phyloP scores from a whole-genome alignment of 805 yeast species.

The Pichia sporocuriosa region DNA sequence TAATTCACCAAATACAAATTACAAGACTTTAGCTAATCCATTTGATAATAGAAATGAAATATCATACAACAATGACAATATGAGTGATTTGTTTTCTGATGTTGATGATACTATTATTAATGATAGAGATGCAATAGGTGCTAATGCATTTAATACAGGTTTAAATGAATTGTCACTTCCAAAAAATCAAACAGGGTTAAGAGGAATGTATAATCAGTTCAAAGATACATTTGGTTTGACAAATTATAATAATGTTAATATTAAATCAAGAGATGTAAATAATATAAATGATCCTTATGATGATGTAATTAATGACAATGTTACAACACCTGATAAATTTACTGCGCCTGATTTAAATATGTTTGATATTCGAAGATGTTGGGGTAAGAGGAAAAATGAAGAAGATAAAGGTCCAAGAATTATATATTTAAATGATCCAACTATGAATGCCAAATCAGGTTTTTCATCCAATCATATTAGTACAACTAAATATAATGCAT shows the following conservation, averaged over 20 bases:
- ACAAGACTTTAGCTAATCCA: constrained; percentile 5
- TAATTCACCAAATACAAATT: background rate
- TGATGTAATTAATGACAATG: constrained; percentile 20
- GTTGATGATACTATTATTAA: constrained; percentile 12
- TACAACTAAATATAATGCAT: constrained; percentile 90
- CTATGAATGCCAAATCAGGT: constrained; percentile 45
- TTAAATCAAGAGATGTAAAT: constrained; percentile 2
- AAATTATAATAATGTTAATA: constrained; percentile 21
- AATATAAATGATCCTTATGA: constrained; percentile 16
- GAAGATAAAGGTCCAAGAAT: constrained; percentile 45
- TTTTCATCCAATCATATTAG: constrained; percentile 82
- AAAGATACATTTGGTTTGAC: constrained; percentile 23
- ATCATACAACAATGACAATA: background rate
- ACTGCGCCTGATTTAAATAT: constrained; percentile 17
- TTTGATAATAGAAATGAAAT: constrained; percentile 1
- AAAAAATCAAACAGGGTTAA: constrained; percentile 19
- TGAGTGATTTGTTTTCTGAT: constrained; percentile 12
- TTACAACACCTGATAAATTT: constrained; percentile 22
- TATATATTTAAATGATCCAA: constrained; percentile 61
- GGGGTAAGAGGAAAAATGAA: constrained; percentile 16
- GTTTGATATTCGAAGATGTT: constrained; percentile 26
- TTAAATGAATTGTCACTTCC: constrained; percentile 9
- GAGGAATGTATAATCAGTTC: constrained; percentile 26
- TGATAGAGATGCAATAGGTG: constrained; percentile 4
- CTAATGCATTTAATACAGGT: constrained; percentile 1